A percentile compares a stretch with the other conserved stretches of the same genome.
Conservation (phyloP, 1,139 yeast species). For the Hansenula lynferdii region DNA sequence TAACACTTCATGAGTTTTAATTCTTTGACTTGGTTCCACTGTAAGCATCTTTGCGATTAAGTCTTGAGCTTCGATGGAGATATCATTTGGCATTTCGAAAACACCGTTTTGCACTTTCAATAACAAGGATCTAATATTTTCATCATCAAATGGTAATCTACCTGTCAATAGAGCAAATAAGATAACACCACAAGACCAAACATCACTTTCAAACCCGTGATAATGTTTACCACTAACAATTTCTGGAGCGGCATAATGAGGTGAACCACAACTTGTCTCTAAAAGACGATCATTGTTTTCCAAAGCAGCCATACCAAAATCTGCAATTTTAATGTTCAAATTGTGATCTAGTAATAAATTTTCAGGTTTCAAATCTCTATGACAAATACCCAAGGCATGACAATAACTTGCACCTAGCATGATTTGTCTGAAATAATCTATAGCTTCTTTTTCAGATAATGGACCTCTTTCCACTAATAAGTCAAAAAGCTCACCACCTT, state of each 20-base stretch:
- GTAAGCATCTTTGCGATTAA: conserved; percentile 67
- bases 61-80: conserved; percentile 64
- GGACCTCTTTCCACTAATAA: conserved; percentile 77
- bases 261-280: conserved; percentile 82
- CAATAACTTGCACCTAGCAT: conserved; percentile 78
- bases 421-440: conserved; percentile 70
- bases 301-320: conserved; percentile 85
- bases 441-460: conserved; percentile 69
- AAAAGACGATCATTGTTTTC: conserved; percentile 66
- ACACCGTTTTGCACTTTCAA: conserved; percentile 73
- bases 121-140: conserved; percentile 63
- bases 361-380: conserved; percentile 79
- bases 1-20: conserved; percentile 70
- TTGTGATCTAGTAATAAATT: conserved; percentile 63
- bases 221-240: conserved; percentile 73
- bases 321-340: conserved; percentile 72
- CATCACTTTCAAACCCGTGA: conserved; percentile 81
- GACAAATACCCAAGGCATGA: conserved; percentile 77
- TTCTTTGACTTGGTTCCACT: conserved; percentile 74
- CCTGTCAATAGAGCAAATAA: conserved; percentile 75
- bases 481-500: conserved; percentile 80
- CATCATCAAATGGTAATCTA: conserved; percentile 78
- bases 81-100: conserved; percentile 65
- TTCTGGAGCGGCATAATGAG: conserved; percentile 87
- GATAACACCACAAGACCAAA: conserved; percentile 85